Evolutionary conservation across 202 grass and related monocot genomes (phyloP), one percentile per base, ranked within the genome.

Genomic region (Panicum virgatum): DNA sequence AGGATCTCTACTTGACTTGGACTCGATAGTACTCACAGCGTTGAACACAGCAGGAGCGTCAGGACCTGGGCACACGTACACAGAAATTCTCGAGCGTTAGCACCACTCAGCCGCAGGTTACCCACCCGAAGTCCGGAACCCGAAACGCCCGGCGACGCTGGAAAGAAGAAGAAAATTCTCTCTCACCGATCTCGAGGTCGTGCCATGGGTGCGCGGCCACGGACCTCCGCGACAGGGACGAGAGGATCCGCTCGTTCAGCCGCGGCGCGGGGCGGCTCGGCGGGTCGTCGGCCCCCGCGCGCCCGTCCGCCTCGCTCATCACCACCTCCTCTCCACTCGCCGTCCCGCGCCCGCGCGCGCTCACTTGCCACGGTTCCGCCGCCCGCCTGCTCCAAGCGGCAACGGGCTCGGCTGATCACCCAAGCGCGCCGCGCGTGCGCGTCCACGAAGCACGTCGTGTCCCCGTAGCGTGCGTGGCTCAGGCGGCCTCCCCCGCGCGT

Each of bases 181-280:
- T 18, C 44, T 56, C 76, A 91, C 86, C 92, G 47, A 78, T 80
- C 74, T 94, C 92, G 47, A 79, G 76, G 46, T 66, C 76, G 32
- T 79, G 61, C 91, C 91, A 91, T 12, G 88, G 86, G 81, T 94
- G 92, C 38, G 91, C 91, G 72, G 91, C 88, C 19, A 91, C 88
- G 59, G 88, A 89, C 87, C 83, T 88, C 43, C 76, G 84, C 42
- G 82, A 90, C 51, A 89, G 53, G 39, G 91, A 86, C 45, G 88
- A 94, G 27, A 94, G 82, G 72, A 94, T 89, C 85, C 88, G 86
- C 83, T 90, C 88, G 65, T 94, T 91, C 72, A 85, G 84, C 54
- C 72, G 75, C 46, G 80, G 86, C 5, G 81, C 53, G 3, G 52
- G 19, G 42, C 66, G 3, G 34, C 6, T 25, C 5, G 52, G 0